Conservation (phyloP, 2,329 filamentous ascomycete species). For the Calonectria hongkongensis region DNA sequence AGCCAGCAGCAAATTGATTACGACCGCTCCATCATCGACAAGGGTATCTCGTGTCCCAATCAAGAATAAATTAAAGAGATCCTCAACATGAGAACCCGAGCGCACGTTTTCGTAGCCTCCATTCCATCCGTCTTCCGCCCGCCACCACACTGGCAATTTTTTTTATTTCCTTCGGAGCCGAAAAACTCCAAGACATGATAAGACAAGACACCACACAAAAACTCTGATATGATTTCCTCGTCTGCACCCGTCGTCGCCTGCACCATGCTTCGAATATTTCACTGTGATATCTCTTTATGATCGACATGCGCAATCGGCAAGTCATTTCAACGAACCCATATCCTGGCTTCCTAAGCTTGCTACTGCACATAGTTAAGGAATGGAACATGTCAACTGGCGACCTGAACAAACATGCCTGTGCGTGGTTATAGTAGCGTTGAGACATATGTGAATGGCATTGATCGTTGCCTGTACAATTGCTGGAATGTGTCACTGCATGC, state of each 20-base stretch:
- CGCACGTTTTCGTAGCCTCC: constrained; percentile 19
- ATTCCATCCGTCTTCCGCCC: constrained; percentile 5
- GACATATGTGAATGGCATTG: constrained; percentile 47
- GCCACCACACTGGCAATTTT: neutral
- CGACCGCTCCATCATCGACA: constrained; percentile 19
- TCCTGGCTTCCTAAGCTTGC: neutral
- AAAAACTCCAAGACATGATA: neutral
- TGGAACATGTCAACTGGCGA: constrained; percentile 38
- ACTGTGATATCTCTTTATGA: constrained; percentile 19
- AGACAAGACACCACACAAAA: neutral
- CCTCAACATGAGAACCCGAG: neutral
- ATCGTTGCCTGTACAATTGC: constrained; percentile 46
- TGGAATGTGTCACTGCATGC: constrained; percentile 61
- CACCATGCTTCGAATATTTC: neutral
- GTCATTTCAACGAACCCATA: neutral
- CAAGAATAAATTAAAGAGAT: constrained; percentile 16
- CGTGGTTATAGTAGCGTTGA: constrained; percentile 42
- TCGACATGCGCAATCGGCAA: constrained; percentile 14
- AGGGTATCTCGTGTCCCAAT: constrained; percentile 19
- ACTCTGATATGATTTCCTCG: neutral
- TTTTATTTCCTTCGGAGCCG: neutral
- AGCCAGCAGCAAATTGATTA: constrained; percentile 4
- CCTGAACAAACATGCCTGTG: constrained; percentile 45
- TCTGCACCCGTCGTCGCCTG: constrained; percentile 5
- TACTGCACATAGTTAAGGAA: constrained; percentile 39